Conservation (phyloP, 805 yeast genomes). For the Maudiozyma turicensis region DNA sequence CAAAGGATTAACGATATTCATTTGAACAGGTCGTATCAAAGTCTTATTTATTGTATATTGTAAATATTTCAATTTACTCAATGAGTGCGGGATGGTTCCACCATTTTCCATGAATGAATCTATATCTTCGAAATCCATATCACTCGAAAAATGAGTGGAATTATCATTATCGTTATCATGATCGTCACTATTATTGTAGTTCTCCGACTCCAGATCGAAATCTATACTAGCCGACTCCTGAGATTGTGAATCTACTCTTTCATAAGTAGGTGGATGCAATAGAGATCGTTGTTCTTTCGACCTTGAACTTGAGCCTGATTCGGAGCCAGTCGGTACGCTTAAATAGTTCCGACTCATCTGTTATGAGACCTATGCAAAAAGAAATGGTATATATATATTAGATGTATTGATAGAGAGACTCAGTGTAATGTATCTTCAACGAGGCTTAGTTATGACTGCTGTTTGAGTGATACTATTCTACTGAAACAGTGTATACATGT, state of each 20-base stretch:
- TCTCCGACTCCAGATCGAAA: conserved; percentile 1
- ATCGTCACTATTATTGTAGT: conserved; percentile 30
- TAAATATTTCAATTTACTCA: conserved; percentile 5
- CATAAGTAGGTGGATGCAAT: not conserved
- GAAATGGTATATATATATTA: not conserved
- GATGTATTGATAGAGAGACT: not conserved
- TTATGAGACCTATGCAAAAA: not conserved
- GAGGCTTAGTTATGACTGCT: no score
- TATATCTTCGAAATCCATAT: conserved; percentile 5
- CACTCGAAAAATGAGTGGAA: conserved; percentile 42
- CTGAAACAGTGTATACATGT: no score
- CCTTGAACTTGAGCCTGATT: not conserved
- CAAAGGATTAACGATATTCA: conserved; percentile 30
- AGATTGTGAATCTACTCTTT: not conserved
- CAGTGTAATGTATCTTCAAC: no score
- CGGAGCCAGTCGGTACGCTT: not conserved
- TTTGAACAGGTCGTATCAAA: conserved; percentile 5
- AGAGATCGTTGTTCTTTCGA: not conserved
- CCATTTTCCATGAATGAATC: not conserved
- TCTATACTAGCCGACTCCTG: conserved; percentile 1
- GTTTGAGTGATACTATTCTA: no score
- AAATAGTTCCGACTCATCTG: not conserved
- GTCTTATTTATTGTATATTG: conserved; percentile 10
- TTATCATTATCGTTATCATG: not conserved
- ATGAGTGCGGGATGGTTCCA: not conserved